Conservation (phyloP, 495 filamentous ascomycete species). For the Neurospora intermedia region DNA sequence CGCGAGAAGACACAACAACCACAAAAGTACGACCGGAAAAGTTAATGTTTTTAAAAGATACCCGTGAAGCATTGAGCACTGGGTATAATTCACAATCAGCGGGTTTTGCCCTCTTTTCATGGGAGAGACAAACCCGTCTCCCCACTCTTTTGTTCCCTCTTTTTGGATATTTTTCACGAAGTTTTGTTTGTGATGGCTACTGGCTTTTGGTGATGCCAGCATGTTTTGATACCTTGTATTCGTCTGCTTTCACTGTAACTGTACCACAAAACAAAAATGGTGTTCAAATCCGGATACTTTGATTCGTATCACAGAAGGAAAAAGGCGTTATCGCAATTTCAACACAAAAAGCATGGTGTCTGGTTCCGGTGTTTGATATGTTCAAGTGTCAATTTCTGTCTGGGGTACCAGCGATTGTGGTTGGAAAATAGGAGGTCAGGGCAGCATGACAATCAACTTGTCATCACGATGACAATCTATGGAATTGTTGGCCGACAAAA, state of each 20-base stretch:
- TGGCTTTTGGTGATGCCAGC: neutral
- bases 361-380: neutral
- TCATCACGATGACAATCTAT: neutral
- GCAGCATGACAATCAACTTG: neutral
- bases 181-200: neutral
- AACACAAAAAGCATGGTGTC: neutral
- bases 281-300: neutral
- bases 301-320: neutral
- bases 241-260: neutral
- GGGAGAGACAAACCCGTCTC: neutral
- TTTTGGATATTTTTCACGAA: neutral
- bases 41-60: neutral
- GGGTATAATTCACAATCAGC: neutral
- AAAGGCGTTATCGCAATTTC: neutral
- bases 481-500: neutral
- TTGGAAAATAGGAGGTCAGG: neutral
- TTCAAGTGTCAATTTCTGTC: neutral
- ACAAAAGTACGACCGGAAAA: neutral
- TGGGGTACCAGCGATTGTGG: neutral
- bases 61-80: neutral
- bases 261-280: neutral
- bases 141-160: neutral
- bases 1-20: neutral
- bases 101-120: neutral
- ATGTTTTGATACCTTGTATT: neutral